A percentile compares a stretch with the other conserved stretches of the same genome.
Evolutionary conservation across 1,139 yeast species (phyloP).

Genomic region (Lodderomyces parapsilosis): DNA sequence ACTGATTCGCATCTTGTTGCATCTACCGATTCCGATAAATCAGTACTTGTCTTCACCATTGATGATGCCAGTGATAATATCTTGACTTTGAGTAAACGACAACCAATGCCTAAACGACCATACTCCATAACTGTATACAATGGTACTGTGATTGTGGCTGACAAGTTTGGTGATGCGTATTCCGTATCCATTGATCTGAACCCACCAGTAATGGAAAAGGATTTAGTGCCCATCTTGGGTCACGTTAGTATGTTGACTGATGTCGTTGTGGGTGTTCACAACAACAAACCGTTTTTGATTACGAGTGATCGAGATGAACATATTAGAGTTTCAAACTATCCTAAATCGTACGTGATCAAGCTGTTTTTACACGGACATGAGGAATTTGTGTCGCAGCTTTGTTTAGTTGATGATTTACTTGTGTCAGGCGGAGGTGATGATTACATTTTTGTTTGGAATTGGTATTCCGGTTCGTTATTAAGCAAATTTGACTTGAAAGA

Average conservation of each 20-base stretch:
- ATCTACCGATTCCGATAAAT: constrained; percentile 81
- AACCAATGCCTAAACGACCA: constrained; percentile 86
- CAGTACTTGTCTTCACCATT: constrained; percentile 62
- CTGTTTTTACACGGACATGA: constrained; percentile 85
- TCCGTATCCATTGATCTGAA: constrained; percentile 41
- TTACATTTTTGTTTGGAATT: constrained; percentile 74
- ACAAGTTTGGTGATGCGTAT: constrained; percentile 96
- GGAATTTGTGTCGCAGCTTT: constrained; percentile 71
- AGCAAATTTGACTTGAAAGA: constrained; percentile 51
- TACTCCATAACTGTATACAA: constrained; percentile 66
- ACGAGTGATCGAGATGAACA: constrained; percentile 97
- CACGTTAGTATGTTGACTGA: constrained; percentile 96
- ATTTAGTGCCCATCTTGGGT: constrained; percentile 72
- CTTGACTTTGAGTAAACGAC: constrained; percentile 61
- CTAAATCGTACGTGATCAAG: constrained; percentile 74
- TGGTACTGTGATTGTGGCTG: constrained; percentile 67
- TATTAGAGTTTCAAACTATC: constrained; percentile 80
- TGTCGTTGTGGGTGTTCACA: constrained; percentile 36
- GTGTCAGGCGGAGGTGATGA: constrained; percentile 93
- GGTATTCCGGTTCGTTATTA: constrained; percentile 52
- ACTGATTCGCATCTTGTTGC: constrained; percentile 60
- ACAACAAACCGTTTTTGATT: constrained; percentile 56
- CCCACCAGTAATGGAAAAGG: constrained; percentile 34
- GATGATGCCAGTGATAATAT: constrained; percentile 31
- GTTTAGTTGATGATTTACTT: constrained; percentile 47